phyloP scores from a whole-genome alignment of 2,329 filamentous ascomycete species.

The Alternaria tenuissima region DNA sequence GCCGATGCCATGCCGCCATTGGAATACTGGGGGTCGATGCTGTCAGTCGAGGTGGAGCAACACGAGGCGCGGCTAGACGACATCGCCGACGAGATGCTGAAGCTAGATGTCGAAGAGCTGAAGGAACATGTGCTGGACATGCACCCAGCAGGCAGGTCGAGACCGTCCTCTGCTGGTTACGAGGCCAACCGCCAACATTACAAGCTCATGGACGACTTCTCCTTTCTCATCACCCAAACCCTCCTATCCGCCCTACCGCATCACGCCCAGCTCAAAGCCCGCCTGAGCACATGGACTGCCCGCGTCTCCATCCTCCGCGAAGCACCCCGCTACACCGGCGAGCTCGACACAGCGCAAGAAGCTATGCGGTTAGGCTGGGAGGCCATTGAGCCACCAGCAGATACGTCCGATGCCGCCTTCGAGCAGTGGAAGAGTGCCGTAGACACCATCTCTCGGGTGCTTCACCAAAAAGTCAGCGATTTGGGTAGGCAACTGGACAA shows the following conservation, averaged over 20 bases:
- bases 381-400: slow-evolving; percentile 58
- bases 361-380: slow-evolving; percentile 74
- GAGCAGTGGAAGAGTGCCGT: slow-evolving; percentile 51
- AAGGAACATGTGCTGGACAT: slow-evolving; percentile 87
- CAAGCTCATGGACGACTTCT: slow-evolving; percentile 84
- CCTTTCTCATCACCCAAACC: slow-evolving; percentile 88
- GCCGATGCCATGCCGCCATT: slow-evolving; percentile 35
- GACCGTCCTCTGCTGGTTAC: slow-evolving; percentile 56
- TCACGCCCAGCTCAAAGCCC: slow-evolving; percentile 73
- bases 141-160: slow-evolving; percentile 64
- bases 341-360: slow-evolving; percentile 69
- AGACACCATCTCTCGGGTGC: slow-evolving; percentile 64
- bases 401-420: slow-evolving; percentile 45
- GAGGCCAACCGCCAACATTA: slow-evolving; percentile 57
- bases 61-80: slow-evolving; percentile 79
- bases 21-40: slow-evolving; percentile 75
- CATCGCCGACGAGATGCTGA: slow-evolving; percentile 74
- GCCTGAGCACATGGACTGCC: slow-evolving; percentile 81
- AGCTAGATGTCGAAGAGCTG: slow-evolving; percentile 82
- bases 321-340: slow-evolving; percentile 72
- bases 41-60: slow-evolving; percentile 66
- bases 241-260: slow-evolving; percentile 88
- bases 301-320: slow-evolving; percentile 78
- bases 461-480: slow-evolving; percentile 73
- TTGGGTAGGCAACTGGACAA: slow-evolving; percentile 79